Conservation (phyloP, 2,329 filamentous ascomycete species). For the Lasiodiplodia sp. region DNA sequence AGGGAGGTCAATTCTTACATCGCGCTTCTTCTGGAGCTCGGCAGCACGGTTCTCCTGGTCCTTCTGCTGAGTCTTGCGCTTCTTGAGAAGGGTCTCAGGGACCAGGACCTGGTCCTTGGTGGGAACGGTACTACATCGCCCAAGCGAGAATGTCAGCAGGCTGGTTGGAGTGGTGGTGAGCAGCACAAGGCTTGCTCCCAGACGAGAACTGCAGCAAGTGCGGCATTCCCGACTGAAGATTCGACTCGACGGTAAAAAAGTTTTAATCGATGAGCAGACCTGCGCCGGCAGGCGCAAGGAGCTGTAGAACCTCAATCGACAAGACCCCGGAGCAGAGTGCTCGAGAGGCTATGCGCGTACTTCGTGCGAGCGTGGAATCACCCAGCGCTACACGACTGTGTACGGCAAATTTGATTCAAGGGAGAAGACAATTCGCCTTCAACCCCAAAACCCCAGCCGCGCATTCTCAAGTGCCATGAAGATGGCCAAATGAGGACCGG, state of each 20-base stretch:
- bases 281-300: conserved; percentile 33
- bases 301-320: conserved; percentile 70
- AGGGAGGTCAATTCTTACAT: conserved; percentile 67
- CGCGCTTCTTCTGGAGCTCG: conserved; percentile 85
- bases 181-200: conserved; percentile 67
- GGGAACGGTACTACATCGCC: conserved; percentile 76
- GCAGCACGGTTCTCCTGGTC: conserved; percentile 87
- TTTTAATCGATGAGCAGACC: conserved; percentile 78
- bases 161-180: conserved; percentile 61
- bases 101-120: conserved; percentile 96
- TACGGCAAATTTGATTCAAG: conserved; percentile 67
- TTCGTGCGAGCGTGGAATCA: conserved; percentile 17
- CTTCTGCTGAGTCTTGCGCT: conserved; percentile 99
- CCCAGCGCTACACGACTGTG: conserved; percentile 34
- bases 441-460: conserved; percentile 78
- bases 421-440: conserved; percentile 72
- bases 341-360: conserved; percentile 62
- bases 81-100: conserved; percentile 99
- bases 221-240: conserved; percentile 87
- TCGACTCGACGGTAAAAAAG: conserved; percentile 74
- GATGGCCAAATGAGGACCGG: conserved; percentile 59
- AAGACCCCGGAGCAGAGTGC: conserved; percentile 69
- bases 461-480: conserved; percentile 60
- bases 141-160: conserved; percentile 61
- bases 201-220: conserved; percentile 91